Base-by-base conservation (phyloP, 176 grass and related monocot species). In the Aegilops bicornis region DNA sequence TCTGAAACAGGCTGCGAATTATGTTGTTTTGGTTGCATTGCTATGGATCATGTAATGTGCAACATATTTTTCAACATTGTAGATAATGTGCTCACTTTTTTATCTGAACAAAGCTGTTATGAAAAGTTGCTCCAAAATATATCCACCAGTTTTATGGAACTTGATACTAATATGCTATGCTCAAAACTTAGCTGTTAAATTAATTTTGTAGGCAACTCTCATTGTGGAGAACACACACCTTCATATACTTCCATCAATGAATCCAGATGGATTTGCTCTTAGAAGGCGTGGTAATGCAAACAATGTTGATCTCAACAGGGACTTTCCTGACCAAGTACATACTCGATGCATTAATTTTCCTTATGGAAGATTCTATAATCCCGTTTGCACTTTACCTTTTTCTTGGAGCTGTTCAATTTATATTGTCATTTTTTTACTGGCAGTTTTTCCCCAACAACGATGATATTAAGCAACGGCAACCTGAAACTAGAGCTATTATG, bases 401-500 rank as follows among this genome's bases (percentile, higher is more conserved):
- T 63, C 15, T 45, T 82, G 56, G 65, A 76, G 25, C 82, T 36
- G 60, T 85, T 86, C 58, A 79, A 84, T 73, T 82, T 30, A 87
- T 50, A 66, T 82, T 29, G 6, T 59, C 12, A 73, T 86, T 22
- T 58, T 52, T 58, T 58, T 79, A 68, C 83, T 69, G 30, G 67
- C 82, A 98, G 96, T 95, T 98, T 91, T 98, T 87, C 62, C 73
- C 93, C 61, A 73, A 82, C 83, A 98, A 98, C 86, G 85, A 98
- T 69, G 84, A 87, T 16, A 68, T 89, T 40, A 78, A 87, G 62
- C 71, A 79, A 62, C 91, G 91, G 81, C 96, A 98, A 89, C 96
- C 96, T 86, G 96, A 98, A 92, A 98, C 96, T 64, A 93, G 64
- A 87, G 96, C 96, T 67, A 94, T 98, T 71, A 98, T 98, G 93